Conservation (phyloP, 768 basidiomycete genomes). For the Dacryopinax spathularia region DNA sequence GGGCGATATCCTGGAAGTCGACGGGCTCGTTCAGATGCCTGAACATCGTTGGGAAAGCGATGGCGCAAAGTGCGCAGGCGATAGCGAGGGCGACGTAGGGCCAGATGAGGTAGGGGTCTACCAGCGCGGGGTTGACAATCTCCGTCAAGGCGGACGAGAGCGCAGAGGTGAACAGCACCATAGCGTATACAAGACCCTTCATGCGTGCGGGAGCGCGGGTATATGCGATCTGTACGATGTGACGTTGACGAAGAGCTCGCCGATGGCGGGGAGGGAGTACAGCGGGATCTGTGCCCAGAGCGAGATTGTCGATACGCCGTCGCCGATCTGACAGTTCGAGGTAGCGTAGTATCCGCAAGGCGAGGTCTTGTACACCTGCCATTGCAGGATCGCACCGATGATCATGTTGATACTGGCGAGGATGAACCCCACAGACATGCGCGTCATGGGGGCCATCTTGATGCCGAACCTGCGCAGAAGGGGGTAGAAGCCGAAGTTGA, state of each 20-base stretch:
- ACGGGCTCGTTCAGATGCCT: conserved; percentile 20
- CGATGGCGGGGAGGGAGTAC: conserved; percentile 19
- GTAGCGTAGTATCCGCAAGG: conserved; percentile 22
- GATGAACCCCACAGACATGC: conserved; percentile 14
- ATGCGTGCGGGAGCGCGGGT: conserved; percentile 21
- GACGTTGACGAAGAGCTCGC: conserved; percentile 23
- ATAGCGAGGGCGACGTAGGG: conserved; percentile 16
- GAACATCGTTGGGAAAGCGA: conserved; percentile 19
- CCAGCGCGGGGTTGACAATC: conserved; percentile 17
- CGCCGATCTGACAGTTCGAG: conserved; percentile 10
- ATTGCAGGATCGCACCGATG: conserved; percentile 22
- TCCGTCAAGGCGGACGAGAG: conserved; percentile 20
- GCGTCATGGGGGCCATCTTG: conserved; percentile 18
- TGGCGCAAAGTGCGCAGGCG: conserved; percentile 15
- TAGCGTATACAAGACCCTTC: conserved; percentile 23
- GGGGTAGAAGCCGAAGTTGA: conserved; percentile 22
- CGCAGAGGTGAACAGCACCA: conserved; percentile 19
- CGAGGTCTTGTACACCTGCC: conserved; percentile 20
- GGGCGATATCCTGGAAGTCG: conserved; percentile 14
- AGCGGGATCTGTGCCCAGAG: conserved; percentile 22
- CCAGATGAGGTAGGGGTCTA: conserved; percentile 24
- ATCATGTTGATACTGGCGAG: conserved; percentile 15
- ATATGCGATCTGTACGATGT: conserved; percentile 23
- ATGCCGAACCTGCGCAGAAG: conserved; percentile 15
- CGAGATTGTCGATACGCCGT: conserved; percentile 14